Evolutionary conservation across 257 asterid species (phyloP).

Genomic region (Lycium ferocissimum): DNA sequence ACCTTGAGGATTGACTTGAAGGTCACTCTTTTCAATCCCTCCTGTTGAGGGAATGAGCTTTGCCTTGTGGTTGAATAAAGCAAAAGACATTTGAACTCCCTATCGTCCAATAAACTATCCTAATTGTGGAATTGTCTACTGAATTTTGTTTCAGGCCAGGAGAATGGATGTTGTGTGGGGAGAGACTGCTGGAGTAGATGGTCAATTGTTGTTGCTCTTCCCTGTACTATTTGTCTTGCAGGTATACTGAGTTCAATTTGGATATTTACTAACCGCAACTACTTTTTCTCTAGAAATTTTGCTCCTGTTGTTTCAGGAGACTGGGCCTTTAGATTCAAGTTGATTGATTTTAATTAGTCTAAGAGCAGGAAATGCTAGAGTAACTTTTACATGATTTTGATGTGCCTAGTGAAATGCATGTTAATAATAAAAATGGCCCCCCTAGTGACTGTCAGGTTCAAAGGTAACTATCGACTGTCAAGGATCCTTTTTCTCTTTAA

Average conservation of each 20-base stretch:
- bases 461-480: neutral
- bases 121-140: neutral
- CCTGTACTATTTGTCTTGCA: constrained; percentile 81
- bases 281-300: neutral
- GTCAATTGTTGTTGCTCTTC: constrained; percentile 78
- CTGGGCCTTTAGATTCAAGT: constrained; percentile 13
- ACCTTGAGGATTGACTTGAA: neutral
- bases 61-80: neutral
- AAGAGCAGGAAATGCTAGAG: neutral
- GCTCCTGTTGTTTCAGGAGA: neutral
- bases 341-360: neutral
- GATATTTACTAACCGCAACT: neutral
- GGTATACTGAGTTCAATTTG: constrained; percentile 47
- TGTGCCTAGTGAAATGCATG: constrained; percentile 23
- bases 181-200: constrained; percentile 96
- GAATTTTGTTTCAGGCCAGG: constrained; percentile 66
- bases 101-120: neutral
- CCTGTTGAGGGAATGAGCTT: constrained; percentile 18
- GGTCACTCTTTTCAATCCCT: neutral
- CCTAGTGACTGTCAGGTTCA: neutral
- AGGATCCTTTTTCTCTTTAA: neutral
- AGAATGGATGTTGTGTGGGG: constrained; percentile 99
- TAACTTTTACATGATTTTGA: constrained; percentile 1
- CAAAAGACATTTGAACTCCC: neutral
- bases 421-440: neutral